These are phyloP conservation scores for Xylariaceae sp. DNA, from an alignment of 2,329 filamentous ascomycete species.

Conservation along the genomic window DNA sequence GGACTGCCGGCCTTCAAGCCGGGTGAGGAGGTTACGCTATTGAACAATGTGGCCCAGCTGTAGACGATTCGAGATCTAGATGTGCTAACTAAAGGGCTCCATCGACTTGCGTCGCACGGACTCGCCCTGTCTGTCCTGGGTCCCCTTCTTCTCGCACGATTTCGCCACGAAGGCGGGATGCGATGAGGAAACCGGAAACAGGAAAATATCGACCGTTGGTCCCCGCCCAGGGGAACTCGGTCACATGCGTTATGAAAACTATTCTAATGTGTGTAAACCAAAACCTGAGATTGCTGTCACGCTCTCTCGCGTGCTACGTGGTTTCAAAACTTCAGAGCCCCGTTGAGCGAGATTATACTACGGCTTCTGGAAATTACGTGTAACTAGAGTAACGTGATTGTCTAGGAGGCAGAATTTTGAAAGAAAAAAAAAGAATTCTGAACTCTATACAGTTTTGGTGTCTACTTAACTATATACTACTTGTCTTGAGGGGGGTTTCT, in stretches of 20 bases:
- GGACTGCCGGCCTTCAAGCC: conserved; percentile 87
- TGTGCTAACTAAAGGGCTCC: neutral
- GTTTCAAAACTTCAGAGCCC: neutral
- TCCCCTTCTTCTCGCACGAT: neutral
- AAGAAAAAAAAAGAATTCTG: too few species aligned
- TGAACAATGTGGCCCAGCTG: conserved; percentile 83
- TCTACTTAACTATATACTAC: too few species aligned
- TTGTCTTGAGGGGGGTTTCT: too few species aligned
- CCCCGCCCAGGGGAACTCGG: too few species aligned
- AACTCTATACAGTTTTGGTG: too few species aligned
- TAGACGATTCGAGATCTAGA: conserved; percentile 36
- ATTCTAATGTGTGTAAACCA: neutral
- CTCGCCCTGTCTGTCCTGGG: neutral
- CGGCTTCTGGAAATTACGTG: too few species aligned
- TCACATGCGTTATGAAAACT: neutral
- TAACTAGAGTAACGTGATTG: too few species aligned
- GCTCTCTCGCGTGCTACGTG: too few species aligned
- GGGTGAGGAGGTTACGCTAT: conserved; percentile 83
- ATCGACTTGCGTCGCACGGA: neutral
- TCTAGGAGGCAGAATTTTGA: too few species aligned
- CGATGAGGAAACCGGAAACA: neutral
- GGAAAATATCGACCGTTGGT: neutral
- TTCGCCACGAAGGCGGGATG: neutral
- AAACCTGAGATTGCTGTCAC: too few species aligned
- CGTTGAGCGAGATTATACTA: neutral